Evolutionary conservation across 1,284 basidiomycete genomes (phyloP).

Genomic region (Bjerkandera adusta): DNA sequence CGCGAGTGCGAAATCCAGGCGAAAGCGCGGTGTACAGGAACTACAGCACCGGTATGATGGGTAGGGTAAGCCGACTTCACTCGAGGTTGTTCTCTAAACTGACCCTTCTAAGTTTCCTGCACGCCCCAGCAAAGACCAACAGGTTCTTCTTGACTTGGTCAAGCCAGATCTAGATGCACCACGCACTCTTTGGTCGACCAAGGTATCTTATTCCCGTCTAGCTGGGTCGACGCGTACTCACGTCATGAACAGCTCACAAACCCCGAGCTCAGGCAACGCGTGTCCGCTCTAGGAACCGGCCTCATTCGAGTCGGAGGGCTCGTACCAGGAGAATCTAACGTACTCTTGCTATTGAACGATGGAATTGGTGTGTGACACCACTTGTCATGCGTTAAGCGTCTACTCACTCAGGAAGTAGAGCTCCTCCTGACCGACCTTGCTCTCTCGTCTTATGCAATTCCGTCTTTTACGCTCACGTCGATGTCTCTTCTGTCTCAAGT

Average conservation of each 20-base stretch:
- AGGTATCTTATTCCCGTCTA: constrained; percentile 46
- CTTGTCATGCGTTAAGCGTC: no score
- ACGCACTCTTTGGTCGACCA: constrained; percentile 74
- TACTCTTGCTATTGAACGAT: constrained; percentile 72
- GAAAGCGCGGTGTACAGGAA: constrained; percentile 82
- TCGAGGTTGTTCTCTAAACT: not conserved
- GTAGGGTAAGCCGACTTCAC: constrained; percentile 49
- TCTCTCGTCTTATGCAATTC: constrained; percentile 65
- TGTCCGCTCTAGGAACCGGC: constrained; percentile 66
- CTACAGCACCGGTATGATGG: constrained; percentile 77
- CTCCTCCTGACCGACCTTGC: constrained; percentile 76
- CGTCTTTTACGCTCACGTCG: constrained; percentile 66
- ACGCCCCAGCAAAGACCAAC: constrained; percentile 66
- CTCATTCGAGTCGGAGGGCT: constrained; percentile 59
- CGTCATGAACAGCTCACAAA: constrained; percentile 59
- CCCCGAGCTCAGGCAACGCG: constrained; percentile 58
- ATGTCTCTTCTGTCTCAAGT: constrained; percentile 55
- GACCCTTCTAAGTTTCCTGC: constrained; percentile 59
- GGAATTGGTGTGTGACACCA: constrained; percentile 50
- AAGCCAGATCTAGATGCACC: constrained; percentile 62
- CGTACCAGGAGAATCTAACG: constrained; percentile 60
- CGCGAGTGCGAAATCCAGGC: constrained; percentile 68
- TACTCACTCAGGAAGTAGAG: no score
- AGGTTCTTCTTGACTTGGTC: constrained; percentile 64
- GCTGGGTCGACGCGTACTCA: not conserved